Evolutionary conservation across 2,329 filamentous ascomycete species (phyloP), one percentile per base, ranked within the genome.

Genomic region (Emmonsiellopsis sp.): DNA sequence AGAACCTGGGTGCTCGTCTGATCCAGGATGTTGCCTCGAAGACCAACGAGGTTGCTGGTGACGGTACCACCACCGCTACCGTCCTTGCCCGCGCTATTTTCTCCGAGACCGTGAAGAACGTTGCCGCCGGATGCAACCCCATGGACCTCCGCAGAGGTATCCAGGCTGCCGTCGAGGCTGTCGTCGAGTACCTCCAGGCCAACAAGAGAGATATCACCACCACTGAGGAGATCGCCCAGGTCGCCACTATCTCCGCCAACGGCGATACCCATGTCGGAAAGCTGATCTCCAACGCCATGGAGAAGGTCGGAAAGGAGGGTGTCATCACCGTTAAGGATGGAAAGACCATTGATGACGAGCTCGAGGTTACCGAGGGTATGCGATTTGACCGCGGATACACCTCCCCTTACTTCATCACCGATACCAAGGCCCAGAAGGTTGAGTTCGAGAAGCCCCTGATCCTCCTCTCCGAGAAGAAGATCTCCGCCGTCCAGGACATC

Each of bases 261-360:
- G 93, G 93, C 63, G 93, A 98, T 71, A 84, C 83, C 55, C 91
- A 96, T 77, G 89, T 98, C 67, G 93, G 93, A 66, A 85, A 89
- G 76, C 83, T 98, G 70, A 93, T 98, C 73, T 91, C 93, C 70
- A 96, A 85, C 70, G 93, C 93, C 64, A 98, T 98, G 93, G 93
- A 98, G 83, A 95, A 95, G 83, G 93, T 98, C 60, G 93, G 93
- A 76, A 98, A 98, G 83, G 93, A 98, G 80, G 93, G 93, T 80
- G 93, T 98, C 69, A 98, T 98, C 74, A 98, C 93, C 55, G 92
- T 97, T 70, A 98, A 98, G 86, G 93, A 98, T 82, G 93, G 93
- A 72, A 98, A 97, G 87, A 97, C 93, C 57, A 86, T 95, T 70
- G 84, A 88, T 67, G 93, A 98, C 65, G 93, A 98, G 83, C 86